phyloP scores from a whole-genome alignment of 2,329 filamentous ascomycete genomes.

The Sporothrix globosa region DNA sequence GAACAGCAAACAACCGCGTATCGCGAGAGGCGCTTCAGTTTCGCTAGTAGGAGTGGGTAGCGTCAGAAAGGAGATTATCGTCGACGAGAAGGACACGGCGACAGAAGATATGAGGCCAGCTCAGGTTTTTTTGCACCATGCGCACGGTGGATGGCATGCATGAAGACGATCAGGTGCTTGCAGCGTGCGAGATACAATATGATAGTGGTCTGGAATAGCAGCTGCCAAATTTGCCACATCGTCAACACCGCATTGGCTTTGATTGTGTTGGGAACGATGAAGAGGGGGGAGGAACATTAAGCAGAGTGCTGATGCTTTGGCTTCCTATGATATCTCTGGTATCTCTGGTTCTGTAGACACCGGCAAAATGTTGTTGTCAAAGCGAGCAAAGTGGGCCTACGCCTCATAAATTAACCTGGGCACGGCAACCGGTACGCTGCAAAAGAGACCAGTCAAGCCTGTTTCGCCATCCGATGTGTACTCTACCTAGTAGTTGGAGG shows the following conservation, averaged over 20 bases:
- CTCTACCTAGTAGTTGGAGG: neutral
- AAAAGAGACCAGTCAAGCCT: neutral
- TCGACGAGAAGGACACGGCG: neutral
- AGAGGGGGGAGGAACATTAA: neutral
- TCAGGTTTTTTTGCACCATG: conserved; percentile 10
- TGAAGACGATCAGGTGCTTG: conserved; percentile 18
- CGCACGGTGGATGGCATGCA: neutral
- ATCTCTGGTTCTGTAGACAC: conserved; percentile 15
- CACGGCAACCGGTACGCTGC: conserved; percentile 22
- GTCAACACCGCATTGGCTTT: neutral
- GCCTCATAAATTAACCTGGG: neutral
- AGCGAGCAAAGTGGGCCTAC: neutral
- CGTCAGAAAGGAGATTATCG: conserved; percentile 13
- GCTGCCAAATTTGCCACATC: neutral
- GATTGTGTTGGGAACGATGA: neutral
- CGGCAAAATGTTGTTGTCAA: conserved; percentile 26
- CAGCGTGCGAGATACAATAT: conserved; percentile 15
- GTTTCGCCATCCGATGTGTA: neutral
- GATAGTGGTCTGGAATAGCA: neutral
- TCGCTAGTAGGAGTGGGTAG: neutral
- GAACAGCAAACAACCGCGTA: conserved; percentile 24
- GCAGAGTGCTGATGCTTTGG: neutral
- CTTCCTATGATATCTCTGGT: neutral
- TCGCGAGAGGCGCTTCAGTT: conserved; percentile 24
- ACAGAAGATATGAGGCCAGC: neutral